Evolutionary conservation across 1,284 basidiomycete species (phyloP), one percentile per base, ranked within the genome.

Genomic region (Sporisorium exsertum): DNA sequence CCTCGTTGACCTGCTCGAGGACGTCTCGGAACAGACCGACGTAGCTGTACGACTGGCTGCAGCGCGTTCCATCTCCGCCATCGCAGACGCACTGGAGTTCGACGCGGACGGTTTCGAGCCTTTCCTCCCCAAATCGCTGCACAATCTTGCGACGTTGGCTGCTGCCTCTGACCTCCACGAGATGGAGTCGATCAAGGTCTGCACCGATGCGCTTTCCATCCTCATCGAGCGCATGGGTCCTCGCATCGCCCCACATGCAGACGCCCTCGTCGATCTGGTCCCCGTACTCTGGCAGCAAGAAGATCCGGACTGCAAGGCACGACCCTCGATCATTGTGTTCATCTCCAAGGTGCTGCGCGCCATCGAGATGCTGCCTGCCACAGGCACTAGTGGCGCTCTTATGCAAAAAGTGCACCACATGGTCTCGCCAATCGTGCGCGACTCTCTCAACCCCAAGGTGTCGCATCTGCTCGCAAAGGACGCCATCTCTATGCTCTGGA

Each of bases 161-260:
- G 78, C 75, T 12, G 65, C 74, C 10, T 71, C 72, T 8, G 80
- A 83, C 3, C 58, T 85, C 51, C 59, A 76, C 42, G 81, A 83
- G 63, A 73, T 83, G 64, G 79, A 81, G 55, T 78, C 72, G 43
- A 83, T 85, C 64, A 77, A 77, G 58, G 79, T 80, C 8, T 81
- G 80, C 45, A 83, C 83, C 18, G 69, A 78, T 16, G 61, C 83
- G 13, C 72, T 85, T 3, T 71, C 81, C 20, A 75, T 85, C 37
- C 58, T 85, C 15, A 82, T 81, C 49, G 84, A 85, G 58, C 75
- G 84, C 15, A 74, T 84, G 59, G 84, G 83, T 20, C 50, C 80
- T 2, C 65, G 81, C 18, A 74, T 83, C 5, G 72, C 71, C 13
- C 81, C 83, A 22, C 77, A 81, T 43, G 72, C 81, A 12, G 60